Base-by-base conservation (phyloP, 139 green algal species). In the Desmodesmus armatus region DNA sequence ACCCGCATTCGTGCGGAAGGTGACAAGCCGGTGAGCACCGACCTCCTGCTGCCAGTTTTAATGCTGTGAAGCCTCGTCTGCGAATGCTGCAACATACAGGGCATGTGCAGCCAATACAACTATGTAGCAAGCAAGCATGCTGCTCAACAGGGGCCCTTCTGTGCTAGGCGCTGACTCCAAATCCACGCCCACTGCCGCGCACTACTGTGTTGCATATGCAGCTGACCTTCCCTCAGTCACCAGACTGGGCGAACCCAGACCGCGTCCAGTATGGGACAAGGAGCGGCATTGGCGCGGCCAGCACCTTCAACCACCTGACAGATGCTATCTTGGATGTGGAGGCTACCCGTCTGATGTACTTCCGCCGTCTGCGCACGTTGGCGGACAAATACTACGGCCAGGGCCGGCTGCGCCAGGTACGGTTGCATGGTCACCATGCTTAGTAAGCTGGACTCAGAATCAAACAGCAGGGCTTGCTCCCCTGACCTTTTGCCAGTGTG, bases 281-380 rank as follows among this genome's bases (percentile, higher is more conserved):
- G 19, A 88, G 84, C 58, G 15, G 43, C 27, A 87, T 66, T 17
- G 94, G 94, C 23, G 87, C 93, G 0, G 19, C 69, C 2, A 92
- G 92, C 29, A 97, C 93, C 0, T 98, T 94, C 90, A 98, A 98
- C 91, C 91, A 97, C 87, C 88, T 98, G 3, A 89, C 92, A 43
- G 94, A 98, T 78, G 92, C 94, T 15, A 66, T 98, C 1, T 72
- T 98, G 55, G 88, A 92, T 78, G 81, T 96, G 5, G 79, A 84
- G 0, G 75, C 70, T n/a, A 96, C 93, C 0, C 90, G 94, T 3
- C 80, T 83, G 1, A 98, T 98, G 96, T 98, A 97, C 90, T 43
- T 98, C 84, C 88, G 96, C 23, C 87, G 96, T 23, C 85, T 98
- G 33, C 83, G 95, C 11, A 97, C 92, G 1, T 86, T 98, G 49